Conservation (phyloP, 805 yeast genomes). For the Monosporozyma unispora region DNA sequence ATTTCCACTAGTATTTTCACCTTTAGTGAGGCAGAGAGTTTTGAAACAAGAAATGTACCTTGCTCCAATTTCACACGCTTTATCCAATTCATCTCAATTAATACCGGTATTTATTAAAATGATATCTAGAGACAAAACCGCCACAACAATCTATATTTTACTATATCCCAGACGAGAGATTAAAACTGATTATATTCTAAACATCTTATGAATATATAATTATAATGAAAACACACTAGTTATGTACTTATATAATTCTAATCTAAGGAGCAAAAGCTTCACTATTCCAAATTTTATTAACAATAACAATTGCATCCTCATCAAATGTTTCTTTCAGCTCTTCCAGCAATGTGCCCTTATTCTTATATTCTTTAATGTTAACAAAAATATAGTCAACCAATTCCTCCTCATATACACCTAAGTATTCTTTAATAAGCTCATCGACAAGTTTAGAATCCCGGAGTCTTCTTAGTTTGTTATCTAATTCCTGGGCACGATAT, state of each 20-base stretch:
- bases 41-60: constrained; percentile 15
- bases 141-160: constrained; percentile 17
- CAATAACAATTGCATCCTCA: constrained; percentile 25
- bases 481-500: constrained; percentile 12
- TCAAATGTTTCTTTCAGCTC: constrained; percentile 29
- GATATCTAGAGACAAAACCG: constrained; percentile 14
- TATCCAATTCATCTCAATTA: constrained; percentile 17
- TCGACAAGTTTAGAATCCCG: constrained; percentile 19
- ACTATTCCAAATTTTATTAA: constrained; percentile 22
- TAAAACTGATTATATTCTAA: neutral
- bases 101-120: constrained; percentile 18
- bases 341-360: constrained; percentile 14
- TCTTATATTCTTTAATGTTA: constrained; percentile 20
- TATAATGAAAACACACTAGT: neutral
- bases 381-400: constrained; percentile 27
- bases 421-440: constrained; percentile 25
- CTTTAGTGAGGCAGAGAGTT: constrained; percentile 15
- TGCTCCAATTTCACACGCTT: constrained; percentile 23
- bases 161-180: neutral
- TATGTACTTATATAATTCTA: neutral
- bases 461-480: constrained; percentile 9
- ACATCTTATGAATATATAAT: neutral
- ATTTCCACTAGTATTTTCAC: constrained; percentile 29
- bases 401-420: constrained; percentile 29
- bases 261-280: constrained; percentile 3